Evolutionary conservation across 441 rosid species (phyloP), one percentile per base, ranked within the genome.

Genomic region (Gossypium lobatum): DNA sequence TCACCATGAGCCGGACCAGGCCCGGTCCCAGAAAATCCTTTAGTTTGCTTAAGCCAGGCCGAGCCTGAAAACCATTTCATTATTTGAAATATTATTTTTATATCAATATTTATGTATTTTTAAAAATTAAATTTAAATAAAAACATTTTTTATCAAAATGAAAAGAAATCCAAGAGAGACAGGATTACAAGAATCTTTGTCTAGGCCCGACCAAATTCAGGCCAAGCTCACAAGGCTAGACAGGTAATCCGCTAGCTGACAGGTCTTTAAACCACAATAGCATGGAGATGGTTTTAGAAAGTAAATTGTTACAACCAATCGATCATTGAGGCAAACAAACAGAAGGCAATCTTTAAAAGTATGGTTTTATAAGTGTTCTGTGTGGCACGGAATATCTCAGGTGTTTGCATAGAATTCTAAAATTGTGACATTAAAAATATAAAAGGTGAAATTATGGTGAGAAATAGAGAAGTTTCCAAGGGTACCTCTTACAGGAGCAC

Each of bases 401-500:
- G 39, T 17, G 39, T 64, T 16, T 2, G 10, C 31, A 28, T 42
- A 64, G 70, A 20, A 42, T 20, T 64, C 53, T 20, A 11, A 64
- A 42, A 39, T 18, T 42, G 31, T 14, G 17, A 42, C 26, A 18
- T 42, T 20, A 10, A 64, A 17, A 39, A 10, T 5, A 14, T 18
- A 16, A 42, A 64, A 64, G 3, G 7, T 3, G 3, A 6, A 64
- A 17, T 10, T 42, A 64, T 18, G 70, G 18, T 46, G 71, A 23
- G 58, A 26, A 66, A 66, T 48, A 66, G 21, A 46, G 18, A 46
- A 66, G 55, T 66, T 46, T 23, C 57, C 50, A 17, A 63, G 16
- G 21, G 10, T 82, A 88, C 92, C 92, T 85, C 92, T 78, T 61
- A 86, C 90, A 1, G 92, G 88, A 72, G 85, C 88, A 39, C 92